phyloP scores from a whole-genome alignment of 495 filamentous ascomycete genomes.

The Mytilinidion resinicola region DNA sequence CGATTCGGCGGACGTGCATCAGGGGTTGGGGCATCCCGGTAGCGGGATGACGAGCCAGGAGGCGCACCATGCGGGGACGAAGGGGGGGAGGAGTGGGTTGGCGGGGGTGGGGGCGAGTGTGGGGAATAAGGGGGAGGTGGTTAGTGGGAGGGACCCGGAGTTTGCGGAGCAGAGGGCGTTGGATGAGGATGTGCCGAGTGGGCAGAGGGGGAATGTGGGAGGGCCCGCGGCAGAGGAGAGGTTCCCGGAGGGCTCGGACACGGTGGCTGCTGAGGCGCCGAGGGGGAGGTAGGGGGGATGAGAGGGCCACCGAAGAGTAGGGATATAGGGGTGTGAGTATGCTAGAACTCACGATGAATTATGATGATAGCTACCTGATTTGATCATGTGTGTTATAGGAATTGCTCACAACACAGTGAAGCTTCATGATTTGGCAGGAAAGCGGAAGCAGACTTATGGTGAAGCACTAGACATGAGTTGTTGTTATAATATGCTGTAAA shows the following conservation, averaged over 20 bases:
- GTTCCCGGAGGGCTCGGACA: constrained; percentile 42
- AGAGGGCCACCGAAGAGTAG: no score
- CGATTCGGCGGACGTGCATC: constrained; percentile 57
- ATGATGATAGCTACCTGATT: no score
- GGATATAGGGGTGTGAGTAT: no score
- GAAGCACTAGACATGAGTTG: no score
- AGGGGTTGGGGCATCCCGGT: constrained; percentile 53
- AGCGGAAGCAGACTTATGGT: no score
- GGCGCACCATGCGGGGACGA: constrained; percentile 47
- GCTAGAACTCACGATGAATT: no score
- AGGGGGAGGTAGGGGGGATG: neutral
- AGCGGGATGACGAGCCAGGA: constrained; percentile 57
- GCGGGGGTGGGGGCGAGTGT: constrained; percentile 45
- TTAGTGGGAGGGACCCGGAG: constrained; percentile 22
- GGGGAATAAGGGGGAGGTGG: constrained; percentile 3
- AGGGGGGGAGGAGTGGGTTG: constrained; percentile 47
- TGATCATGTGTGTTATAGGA: no score
- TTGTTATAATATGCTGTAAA: no score
- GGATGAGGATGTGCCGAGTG: constrained; percentile 38
- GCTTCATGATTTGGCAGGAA: no score
- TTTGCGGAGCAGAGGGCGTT: constrained; percentile 33
- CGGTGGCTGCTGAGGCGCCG: constrained; percentile 40
- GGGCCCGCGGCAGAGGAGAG: constrained; percentile 42
- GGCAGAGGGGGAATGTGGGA: constrained; percentile 34
- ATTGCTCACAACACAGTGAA: no score